phyloP scores from a whole-genome alignment of 176 grass and related monocot genomes.

The Hordeum vulgare region MorexV3_pseudomolecules_assembly NC_058524.1:28203624-28204123 shows the following conservation, averaged over 20 bases:
- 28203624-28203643: not conserved
- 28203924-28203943: not conserved
- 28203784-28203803: not conserved
- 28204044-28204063: not conserved
- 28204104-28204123: not conserved
- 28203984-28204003: no score
- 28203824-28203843: not conserved
- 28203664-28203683: not conserved
- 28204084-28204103: not conserved
- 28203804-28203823: not conserved
- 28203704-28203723: not conserved
- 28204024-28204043: not conserved
- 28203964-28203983: not conserved
- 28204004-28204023: not conserved
- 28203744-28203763: not conserved
- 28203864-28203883: not conserved
- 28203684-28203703: not conserved
- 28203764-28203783: not conserved
- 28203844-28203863: not conserved
- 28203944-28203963: conserved; percentile 1
- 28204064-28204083: not conserved
- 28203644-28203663: not conserved
- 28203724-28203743: not conserved
- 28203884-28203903: not conserved
- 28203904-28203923: not conserved